phyloP scores from a whole-genome alignment of 169 alveolate genomes.

The Besnoitia besnoiti region DNA sequence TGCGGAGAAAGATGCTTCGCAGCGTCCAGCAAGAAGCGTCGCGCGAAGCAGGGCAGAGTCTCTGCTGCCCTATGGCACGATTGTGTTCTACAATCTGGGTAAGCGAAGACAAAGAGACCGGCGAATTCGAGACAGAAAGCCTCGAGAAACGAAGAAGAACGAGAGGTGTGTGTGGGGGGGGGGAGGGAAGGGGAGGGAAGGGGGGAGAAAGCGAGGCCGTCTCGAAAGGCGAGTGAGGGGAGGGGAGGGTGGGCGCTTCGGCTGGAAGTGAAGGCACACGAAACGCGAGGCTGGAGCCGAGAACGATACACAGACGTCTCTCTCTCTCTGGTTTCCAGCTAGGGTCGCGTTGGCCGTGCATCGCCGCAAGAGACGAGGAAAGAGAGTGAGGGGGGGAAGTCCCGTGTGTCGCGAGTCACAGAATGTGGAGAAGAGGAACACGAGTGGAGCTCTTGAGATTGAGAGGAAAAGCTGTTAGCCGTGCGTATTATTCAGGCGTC shows the following conservation, averaged over 20 bases:
- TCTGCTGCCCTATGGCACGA: conserved; percentile 24
- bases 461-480: background rate
- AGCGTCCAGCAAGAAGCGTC: background rate
- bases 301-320: too few species aligned
- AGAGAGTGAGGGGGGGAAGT: background rate
- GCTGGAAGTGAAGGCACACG: too few species aligned
- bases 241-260: too few species aligned
- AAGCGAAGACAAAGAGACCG: background rate
- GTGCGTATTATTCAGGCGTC: background rate
- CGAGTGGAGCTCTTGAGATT: background rate
- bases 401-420: background rate
- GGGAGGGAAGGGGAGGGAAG: background rate
- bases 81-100: conserved; percentile 28
- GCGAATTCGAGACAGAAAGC: too few species aligned
- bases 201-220: background rate
- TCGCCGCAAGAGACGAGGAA: background rate
- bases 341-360: too few species aligned
- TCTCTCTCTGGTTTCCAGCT: too few species aligned
- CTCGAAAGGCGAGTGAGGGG: too few species aligned
- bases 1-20: too few species aligned
- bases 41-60: background rate
- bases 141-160: too few species aligned
- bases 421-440: background rate
- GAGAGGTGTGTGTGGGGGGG: background rate
- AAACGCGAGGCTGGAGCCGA: too few species aligned